Evolutionary conservation across 805 yeast species (phyloP).

Genomic region (Suhomyces pyralidae): DNA sequence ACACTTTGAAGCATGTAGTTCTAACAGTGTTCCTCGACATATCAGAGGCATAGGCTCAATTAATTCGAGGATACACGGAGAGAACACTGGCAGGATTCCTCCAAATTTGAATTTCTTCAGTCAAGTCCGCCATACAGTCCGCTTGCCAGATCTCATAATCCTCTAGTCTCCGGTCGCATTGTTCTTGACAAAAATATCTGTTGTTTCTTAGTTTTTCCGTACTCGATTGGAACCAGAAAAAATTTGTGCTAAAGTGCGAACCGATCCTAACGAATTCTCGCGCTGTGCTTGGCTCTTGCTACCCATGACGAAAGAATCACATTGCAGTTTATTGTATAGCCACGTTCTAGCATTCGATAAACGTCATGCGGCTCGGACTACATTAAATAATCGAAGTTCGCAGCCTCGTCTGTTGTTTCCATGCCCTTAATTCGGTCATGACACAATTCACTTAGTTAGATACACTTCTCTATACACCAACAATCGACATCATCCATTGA

Average conservation of each 20-base stretch:
- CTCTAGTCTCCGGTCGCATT: not conserved
- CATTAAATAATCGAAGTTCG: not conserved
- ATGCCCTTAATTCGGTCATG: not conserved
- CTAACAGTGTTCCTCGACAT: not conserved
- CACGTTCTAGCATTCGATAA: not conserved
- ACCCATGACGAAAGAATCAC: not conserved
- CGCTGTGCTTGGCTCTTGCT: not conserved
- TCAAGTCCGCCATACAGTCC: not conserved
- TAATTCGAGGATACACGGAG: not conserved
- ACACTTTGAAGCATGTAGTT: not conserved
- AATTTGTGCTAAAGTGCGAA: not conserved
- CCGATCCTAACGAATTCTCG: not conserved
- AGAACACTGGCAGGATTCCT: not conserved
- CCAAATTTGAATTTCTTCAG: not conserved
- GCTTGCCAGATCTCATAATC: not conserved
- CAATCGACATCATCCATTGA: not conserved
- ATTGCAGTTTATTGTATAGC: not conserved
- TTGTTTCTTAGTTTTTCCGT: not conserved
- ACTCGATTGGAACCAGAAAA: not conserved
- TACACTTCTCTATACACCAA: not conserved
- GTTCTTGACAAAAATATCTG: not conserved
- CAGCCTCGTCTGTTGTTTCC: not conserved
- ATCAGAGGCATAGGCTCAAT: not conserved
- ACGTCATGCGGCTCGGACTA: not conserved
- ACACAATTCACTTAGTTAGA: not conserved